These are phyloP conservation scores for Solanum medicagineum DNA, from an alignment of 257 asterid genomes.

Conservation along the genomic window DNA sequence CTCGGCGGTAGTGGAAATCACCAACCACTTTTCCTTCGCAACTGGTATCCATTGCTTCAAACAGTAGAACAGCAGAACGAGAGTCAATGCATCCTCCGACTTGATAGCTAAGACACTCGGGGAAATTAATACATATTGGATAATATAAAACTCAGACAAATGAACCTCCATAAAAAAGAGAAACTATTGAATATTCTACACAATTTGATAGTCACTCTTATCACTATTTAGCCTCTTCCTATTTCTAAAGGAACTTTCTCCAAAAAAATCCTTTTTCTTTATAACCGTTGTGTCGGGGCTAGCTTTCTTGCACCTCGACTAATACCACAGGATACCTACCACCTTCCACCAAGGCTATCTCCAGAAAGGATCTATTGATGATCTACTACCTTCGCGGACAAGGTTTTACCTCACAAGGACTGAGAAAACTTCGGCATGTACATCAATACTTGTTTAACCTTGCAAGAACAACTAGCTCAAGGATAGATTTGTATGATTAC, in stretches of 20 bases:
- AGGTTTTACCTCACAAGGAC: not conserved
- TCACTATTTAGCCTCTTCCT: not conserved
- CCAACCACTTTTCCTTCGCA: conserved; percentile 66
- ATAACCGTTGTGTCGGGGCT: not conserved
- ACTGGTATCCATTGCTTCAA: conserved; percentile 74
- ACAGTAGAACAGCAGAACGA: not conserved
- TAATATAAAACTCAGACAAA: not conserved
- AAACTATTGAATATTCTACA: not conserved
- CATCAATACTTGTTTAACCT: not conserved
- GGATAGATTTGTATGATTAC: not conserved
- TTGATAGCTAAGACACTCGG: not conserved
- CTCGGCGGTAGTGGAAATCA: conserved; percentile 42
- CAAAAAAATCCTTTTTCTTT: not conserved
- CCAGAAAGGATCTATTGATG: not conserved
- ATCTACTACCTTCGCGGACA: not conserved
- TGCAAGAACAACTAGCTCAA: not conserved
- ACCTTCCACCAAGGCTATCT: not conserved
- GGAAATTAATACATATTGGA: not conserved
- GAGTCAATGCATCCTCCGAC: not conserved
- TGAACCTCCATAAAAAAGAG: not conserved
- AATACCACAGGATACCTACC: not conserved
- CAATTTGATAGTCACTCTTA: not conserved
- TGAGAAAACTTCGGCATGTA: not conserved
- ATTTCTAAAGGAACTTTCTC: not conserved
- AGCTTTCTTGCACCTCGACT: not conserved